Evolutionary conservation across 306 rosid species (phyloP), one percentile per base, ranked within the genome.

Genomic region (apple (Malus domestica)): DNA sequence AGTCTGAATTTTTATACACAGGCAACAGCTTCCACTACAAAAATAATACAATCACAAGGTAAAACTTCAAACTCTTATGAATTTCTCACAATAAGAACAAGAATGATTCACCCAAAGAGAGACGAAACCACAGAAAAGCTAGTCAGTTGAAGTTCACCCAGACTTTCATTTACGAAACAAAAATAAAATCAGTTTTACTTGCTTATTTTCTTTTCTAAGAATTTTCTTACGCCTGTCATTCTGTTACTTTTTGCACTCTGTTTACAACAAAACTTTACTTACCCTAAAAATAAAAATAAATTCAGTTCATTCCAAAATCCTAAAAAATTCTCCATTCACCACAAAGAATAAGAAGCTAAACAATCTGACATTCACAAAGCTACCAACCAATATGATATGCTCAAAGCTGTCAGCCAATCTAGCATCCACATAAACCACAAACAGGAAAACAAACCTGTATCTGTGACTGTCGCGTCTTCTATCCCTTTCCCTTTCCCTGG

Each of bases 401-500:
- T 4, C 16, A 54, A 19, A 49, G 52, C 4, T 46, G 20, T 52
- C 40, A 35, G 40, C 8, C 8, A 49, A 49, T 15, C 55, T 49
- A 49, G 16, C 55, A 49, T 49, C 6, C 55, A 45, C 40, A 32
- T 64, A 60, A 55, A 46, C 59, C 40, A 33, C 54, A 74, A 72
- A 70, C 20, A 18, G 72, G 58, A 27, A 33, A 77, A 30, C 42
- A 1, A 71, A 90, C 99, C 97, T 96, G 89, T 92, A 77, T 89
- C 97, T 89, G 87, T 93, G 92, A 85, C 88, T 83, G 62, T 92
- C 99, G 1, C 89, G 96, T 84, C 97, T 90, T 83, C 97, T 92
- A 73, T 89, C 96, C 84, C 93, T 85, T 67, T 96, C 97, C 78
- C 98, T 89, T 78, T 90, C 98, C 83, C 93, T 87, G 18, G 72